Base-by-base conservation (phyloP, 2,329 filamentous ascomycete genomes). In the Cercospora brassicicola region DNA sequence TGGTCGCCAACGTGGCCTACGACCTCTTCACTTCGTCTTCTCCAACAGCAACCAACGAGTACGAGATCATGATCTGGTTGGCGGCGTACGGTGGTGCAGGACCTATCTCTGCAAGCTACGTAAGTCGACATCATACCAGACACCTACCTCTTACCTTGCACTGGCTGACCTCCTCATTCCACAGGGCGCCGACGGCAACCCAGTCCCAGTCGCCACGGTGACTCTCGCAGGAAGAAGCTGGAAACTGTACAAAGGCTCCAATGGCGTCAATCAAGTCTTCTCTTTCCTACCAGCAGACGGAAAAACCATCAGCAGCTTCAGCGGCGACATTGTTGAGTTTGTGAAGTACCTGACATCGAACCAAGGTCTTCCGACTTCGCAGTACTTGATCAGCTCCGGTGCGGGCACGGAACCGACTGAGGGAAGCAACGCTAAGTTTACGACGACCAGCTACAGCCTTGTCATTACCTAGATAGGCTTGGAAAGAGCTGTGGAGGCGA, bases 11-110 rank as follows among this genome's bases (percentile, higher is more conserved):
- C 73, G 87, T 90, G 20, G 81, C 87, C n/a, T 89, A 88, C 73
- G 87, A 89, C 75, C 77, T 89, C 62, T 89, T 89, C 78, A 86
- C 86, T 15, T 79, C 81, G 6, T 81, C 84, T 51, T 80, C 80
- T 26, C 81, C 84, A 2, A 79, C 79, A 48, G 81, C 79, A 56
- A 75, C 70, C 57, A 74, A 81, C 9, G 80, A 86, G 71, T 88
- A 87, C 75, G 88, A 90, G 77, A 81, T 89, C 72, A 90, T 90
- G 88, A 83, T 90, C 73, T 90, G 88, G 88, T 81, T 88, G 59
- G 83, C 81, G 5, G 84, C 85, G 28, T 78, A 87, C 59, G 85
- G 84, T 30, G 83, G 84, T 62, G 85, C 85, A 1, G 85, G 86
- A 6, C 85, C 86, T 23, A 87, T 89, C 79, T 87, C 87, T 67